These are phyloP conservation scores for Ceratocystis ficicola DNA, from an alignment of 2,329 filamentous ascomycete genomes.

Conservation along the genomic window DNA sequence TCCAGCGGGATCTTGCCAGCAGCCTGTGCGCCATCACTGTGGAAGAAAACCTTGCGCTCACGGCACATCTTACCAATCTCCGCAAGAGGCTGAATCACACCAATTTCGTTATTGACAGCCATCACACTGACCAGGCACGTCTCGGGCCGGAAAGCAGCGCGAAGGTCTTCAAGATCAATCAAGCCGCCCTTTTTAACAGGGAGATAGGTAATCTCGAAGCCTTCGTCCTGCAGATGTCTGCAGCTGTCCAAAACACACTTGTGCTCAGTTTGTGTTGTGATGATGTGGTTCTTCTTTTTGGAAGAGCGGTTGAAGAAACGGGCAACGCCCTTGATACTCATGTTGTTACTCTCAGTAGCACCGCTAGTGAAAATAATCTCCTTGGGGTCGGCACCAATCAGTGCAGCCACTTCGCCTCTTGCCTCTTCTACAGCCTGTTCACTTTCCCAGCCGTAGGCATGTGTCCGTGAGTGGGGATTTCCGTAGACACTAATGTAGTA, in stretches of 20 bases:
- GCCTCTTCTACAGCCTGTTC: slow-evolving; percentile 88
- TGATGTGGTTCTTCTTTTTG: slow-evolving; percentile 98
- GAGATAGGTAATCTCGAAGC: slow-evolving; percentile 92
- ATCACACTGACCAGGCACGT: slow-evolving; percentile 92
- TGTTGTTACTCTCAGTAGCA: slow-evolving; percentile 97
- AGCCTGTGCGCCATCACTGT: slow-evolving; percentile 90
- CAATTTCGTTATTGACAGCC: slow-evolving; percentile 99
- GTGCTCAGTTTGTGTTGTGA: slow-evolving; percentile 95
- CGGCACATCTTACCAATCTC: slow-evolving; percentile 90
- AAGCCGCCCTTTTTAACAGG: slow-evolving; percentile 82
- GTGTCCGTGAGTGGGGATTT: slow-evolving; percentile 92
- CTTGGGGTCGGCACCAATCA: slow-evolving; percentile 91
- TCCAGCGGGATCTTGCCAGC: slow-evolving; percentile 97
- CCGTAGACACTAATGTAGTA: slow-evolving; percentile 89
- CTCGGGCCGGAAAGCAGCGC: slow-evolving; percentile 80
- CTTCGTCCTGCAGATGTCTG: slow-evolving; percentile 90
- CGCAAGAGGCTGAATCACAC: slow-evolving; percentile 91
- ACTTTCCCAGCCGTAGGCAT: slow-evolving; percentile 97
- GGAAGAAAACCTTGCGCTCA: slow-evolving; percentile 90
- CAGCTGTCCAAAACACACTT: slow-evolving; percentile 98
- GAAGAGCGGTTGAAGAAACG: slow-evolving; percentile 84
- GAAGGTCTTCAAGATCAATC: slow-evolving; percentile 68
- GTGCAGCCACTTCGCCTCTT: slow-evolving; percentile 64
- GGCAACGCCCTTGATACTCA: slow-evolving; percentile 97
- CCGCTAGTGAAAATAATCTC: slow-evolving; percentile 99